A percentile compares a stretch with the other conserved stretches of the same genome.
phyloP scores from a whole-genome alignment of 441 rosid genomes.

The Corymbia citriodora region DNA sequence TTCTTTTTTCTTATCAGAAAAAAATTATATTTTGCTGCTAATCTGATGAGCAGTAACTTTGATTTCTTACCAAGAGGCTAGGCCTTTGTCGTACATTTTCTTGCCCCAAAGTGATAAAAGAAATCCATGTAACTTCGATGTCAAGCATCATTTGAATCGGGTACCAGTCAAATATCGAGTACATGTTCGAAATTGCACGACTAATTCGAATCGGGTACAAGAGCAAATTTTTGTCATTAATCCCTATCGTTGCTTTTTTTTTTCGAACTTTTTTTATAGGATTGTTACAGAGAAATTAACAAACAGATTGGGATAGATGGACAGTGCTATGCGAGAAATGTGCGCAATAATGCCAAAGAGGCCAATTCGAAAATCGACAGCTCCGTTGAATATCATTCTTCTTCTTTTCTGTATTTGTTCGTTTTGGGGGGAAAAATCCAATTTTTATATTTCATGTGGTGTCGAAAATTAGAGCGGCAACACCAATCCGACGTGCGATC shows the following conservation, averaged over 20 bases:
- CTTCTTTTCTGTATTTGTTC: not conserved
- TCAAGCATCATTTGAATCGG: too few relatives aligned
- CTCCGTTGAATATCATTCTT: not conserved
- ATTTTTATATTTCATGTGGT: not conserved
- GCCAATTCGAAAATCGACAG: not conserved
- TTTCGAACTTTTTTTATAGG: not conserved
- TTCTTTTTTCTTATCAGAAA: too few relatives aligned
- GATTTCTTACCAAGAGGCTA: not conserved
- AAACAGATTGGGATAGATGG: not conserved
- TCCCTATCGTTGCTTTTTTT: not conserved
- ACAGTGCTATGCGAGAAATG: not conserved
- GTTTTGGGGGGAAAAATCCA: not conserved
- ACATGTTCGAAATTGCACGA: too few relatives aligned
- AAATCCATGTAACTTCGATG: not conserved
- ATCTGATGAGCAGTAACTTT: not conserved
- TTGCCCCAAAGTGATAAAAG: not conserved
- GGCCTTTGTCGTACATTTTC: not conserved
- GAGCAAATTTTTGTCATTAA: not conserved
- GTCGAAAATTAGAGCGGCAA: not conserved
- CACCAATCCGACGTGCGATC: not conserved
- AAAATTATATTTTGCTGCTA: not conserved
- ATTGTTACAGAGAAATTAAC: not conserved
- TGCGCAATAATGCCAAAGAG: not conserved
- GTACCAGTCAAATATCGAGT: too few relatives aligned
- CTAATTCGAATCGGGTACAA: not conserved